Evolutionary conservation across 2,329 filamentous ascomycete species (phyloP).

Genomic region (Colletotrichum sp.): DNA sequence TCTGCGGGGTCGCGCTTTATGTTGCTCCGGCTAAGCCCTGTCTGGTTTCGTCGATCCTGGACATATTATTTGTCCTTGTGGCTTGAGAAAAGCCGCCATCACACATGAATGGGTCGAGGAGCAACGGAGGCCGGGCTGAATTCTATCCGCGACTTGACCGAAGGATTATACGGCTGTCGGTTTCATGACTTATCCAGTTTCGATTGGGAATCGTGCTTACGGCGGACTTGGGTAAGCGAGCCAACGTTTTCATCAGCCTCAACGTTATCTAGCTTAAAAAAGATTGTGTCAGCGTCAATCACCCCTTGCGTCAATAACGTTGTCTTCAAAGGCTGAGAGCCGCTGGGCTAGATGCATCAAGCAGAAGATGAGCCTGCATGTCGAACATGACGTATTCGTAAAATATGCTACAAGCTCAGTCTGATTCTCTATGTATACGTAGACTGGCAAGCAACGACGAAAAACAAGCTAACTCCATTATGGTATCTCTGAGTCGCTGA

Average conservation of each 20-base stretch:
- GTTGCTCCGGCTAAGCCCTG: not conserved
- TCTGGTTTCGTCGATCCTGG: not conserved
- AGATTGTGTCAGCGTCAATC: not conserved
- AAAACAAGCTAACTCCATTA: not conserved
- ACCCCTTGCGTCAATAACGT: not conserved
- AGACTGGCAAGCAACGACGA: not conserved
- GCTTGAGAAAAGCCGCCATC: not conserved
- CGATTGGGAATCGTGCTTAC: not conserved
- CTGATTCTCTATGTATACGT: not conserved
- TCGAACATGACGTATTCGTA: not conserved
- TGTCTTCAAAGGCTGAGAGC: not conserved
- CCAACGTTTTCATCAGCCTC: not conserved
- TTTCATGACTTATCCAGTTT: not conserved
- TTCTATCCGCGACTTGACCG: not conserved
- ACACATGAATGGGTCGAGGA: not conserved
- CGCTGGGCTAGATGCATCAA: not conserved
- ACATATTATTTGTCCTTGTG: not conserved
- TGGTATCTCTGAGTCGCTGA: not conserved
- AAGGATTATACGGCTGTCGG: not conserved
- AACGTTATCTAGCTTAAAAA: not conserved
- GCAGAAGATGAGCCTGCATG: fast-evolving
- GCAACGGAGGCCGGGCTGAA: not conserved
- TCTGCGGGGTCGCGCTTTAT: not conserved
- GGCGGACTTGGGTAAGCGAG: not conserved
- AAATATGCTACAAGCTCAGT: not conserved